These are phyloP conservation scores for Phylloporus scabripes DNA, from an alignment of 768 basidiomycete genomes.

Conservation along the genomic window DNA sequence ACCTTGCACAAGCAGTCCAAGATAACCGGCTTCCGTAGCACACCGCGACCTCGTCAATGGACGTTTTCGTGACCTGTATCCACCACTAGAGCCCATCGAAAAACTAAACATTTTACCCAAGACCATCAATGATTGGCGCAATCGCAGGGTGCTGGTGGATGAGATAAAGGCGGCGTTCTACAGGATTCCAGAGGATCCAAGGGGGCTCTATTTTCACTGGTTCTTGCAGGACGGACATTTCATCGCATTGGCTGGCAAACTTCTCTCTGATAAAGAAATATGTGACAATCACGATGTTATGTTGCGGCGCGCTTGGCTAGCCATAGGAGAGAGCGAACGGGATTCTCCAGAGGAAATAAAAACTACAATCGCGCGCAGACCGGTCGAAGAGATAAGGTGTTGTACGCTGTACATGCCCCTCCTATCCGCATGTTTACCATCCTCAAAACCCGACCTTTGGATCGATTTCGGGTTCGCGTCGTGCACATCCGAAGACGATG, in stretches of 20 bases:
- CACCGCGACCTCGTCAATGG: background rate
- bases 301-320: constrained; percentile 2
- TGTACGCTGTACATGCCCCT: background rate
- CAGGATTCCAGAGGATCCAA: constrained; percentile 15
- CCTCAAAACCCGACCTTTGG: constrained; percentile 2
- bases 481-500: constrained; percentile 10
- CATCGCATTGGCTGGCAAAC: constrained; percentile 12
- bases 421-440: background rate
- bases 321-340: constrained; percentile 4
- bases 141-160: constrained; percentile 27
- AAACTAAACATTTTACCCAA: constrained; percentile 18
- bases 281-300: background rate
- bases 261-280: background rate
- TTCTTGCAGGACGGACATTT: constrained; percentile 32
- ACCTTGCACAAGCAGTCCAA: constrained; percentile 26
- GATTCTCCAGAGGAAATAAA: constrained; percentile 1
- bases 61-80: background rate
- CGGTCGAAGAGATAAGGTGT: background rate
- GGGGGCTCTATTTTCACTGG: constrained; percentile 33
- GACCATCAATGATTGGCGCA: constrained; percentile 29
- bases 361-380: background rate
- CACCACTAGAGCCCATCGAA: constrained; percentile 19
- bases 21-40: constrained; percentile 26
- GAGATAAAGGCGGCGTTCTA: constrained; percentile 31
- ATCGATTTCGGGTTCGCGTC: constrained; percentile 17